Conservation (phyloP, 352 stramenopile genomes). For the Globisporangium radiosum region DNA sequence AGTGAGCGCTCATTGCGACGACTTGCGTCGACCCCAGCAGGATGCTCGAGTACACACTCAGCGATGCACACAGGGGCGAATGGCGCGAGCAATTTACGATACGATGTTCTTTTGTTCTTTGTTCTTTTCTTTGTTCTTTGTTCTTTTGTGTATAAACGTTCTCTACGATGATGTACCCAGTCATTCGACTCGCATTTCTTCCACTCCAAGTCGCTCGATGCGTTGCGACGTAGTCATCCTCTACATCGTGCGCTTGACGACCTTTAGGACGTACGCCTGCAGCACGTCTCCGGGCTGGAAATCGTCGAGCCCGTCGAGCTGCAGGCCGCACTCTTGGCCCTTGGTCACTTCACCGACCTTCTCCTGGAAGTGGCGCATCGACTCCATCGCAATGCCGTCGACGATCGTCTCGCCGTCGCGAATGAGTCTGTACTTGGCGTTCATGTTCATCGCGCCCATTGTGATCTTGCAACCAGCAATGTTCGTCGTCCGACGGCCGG, state of each 20-base stretch:
- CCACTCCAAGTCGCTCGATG: too few relatives aligned
- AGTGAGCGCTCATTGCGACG: too few relatives aligned
- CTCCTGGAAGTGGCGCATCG: conserved; percentile 89
- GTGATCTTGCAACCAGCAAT: conserved; percentile 95
- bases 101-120: too few relatives aligned
- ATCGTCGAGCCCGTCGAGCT: conserved; percentile 88
- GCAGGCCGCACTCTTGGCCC: conserved; percentile 97
- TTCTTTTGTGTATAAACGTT: too few relatives aligned
- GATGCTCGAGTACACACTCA: too few relatives aligned
- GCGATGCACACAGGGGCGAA: too few relatives aligned
- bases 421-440: conserved; percentile 75
- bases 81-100: too few relatives aligned
- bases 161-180: too few relatives aligned
- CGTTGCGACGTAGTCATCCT: too few relatives aligned
- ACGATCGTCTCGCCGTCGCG: conserved; percentile 89
- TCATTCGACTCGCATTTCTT: too few relatives aligned
- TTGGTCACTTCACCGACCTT: conserved; percentile 89
- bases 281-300: conserved; percentile 95
- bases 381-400: conserved; percentile 80
- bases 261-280: conserved; percentile 81
- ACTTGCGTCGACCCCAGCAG: too few relatives aligned
- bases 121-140: too few relatives aligned
- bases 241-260: conserved; percentile 63
- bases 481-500: conserved; percentile 85
- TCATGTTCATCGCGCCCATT: conserved; percentile 88